phyloP scores from a whole-genome alignment of 306 rosid genomes.

The Argentina anserina region DNA sequence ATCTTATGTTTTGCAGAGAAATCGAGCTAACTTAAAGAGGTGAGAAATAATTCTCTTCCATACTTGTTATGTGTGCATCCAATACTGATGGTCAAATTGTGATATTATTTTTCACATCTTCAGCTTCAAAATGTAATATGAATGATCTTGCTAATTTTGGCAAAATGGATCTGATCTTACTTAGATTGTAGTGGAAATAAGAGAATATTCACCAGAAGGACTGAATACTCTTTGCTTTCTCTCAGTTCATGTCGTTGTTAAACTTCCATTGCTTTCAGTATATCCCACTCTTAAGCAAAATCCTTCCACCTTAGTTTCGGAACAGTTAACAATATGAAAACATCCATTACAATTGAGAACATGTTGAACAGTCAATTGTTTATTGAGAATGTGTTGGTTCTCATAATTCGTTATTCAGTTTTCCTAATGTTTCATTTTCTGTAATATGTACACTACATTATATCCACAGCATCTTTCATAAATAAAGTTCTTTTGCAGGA shows the following conservation, averaged over 20 bases:
- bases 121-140: not conserved
- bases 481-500: slow-evolving; percentile 32
- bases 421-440: not conserved
- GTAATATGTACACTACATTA: not conserved
- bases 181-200: too few relatives aligned
- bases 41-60: slow-evolving; percentile 19
- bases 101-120: not conserved
- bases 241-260: slow-evolving; percentile 60
- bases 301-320: slow-evolving; percentile 47
- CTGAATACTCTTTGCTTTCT: slow-evolving; percentile 61
- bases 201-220: slow-evolving; percentile 49
- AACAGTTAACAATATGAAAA: slow-evolving; percentile 16
- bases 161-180: not conserved
- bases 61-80: not conserved
- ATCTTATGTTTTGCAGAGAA: slow-evolving; percentile 52
- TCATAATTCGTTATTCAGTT: not conserved
- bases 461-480: not conserved
- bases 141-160: not conserved
- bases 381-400: not conserved
- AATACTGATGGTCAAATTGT: not conserved
- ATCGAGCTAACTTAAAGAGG: slow-evolving; percentile 57
- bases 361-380: not conserved
- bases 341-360: too few relatives aligned
- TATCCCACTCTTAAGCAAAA: slow-evolving; percentile 79
- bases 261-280: slow-evolving; percentile 64